Percentiles rank a stretch among this genome's conserved stretches.
phyloP scores from a whole-genome alignment of 345 rosid genomes.

The Lepidium africanum region DNA sequence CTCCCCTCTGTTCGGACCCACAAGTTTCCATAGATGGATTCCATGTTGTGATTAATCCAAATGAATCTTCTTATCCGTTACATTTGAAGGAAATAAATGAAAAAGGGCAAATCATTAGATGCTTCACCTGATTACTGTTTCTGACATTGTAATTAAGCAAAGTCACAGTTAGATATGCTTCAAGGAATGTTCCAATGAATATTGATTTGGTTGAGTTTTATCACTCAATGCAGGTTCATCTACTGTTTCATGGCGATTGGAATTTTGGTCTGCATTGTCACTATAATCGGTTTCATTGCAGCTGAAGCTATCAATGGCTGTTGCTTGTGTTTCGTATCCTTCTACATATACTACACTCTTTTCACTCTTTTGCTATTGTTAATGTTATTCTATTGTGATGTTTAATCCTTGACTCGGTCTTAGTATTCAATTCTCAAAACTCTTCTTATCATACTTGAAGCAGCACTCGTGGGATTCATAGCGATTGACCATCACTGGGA shows the following conservation, averaged over 20 bases:
- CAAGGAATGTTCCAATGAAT: not conserved
- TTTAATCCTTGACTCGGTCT: slow-evolving; percentile 24
- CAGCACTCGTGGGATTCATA: slow-evolving; percentile 67
- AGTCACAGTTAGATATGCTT: not conserved
- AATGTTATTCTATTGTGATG: not conserved
- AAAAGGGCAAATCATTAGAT: not conserved
- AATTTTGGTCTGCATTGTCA: slow-evolving; percentile 54
- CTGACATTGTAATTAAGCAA: not conserved
- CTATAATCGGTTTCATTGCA: slow-evolving; percentile 81
- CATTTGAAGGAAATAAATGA: not conserved
- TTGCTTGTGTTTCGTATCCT: slow-evolving; percentile 98
- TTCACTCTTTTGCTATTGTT: not conserved
- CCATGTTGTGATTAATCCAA: not conserved
- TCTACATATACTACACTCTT: not conserved
- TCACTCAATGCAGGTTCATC: slow-evolving; percentile 71
- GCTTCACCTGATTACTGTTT: not conserved
- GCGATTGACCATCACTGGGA: slow-evolving; percentile 81
- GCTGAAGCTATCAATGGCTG: slow-evolving; percentile 82
- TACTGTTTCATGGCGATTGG: slow-evolving; percentile 91
- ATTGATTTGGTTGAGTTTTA: not conserved
- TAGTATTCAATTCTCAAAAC: slow-evolving; percentile 68
- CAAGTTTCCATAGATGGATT: not conserved
- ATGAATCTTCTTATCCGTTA: not conserved
- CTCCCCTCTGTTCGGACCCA: not conserved
- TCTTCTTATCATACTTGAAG: slow-evolving; percentile 59